Conservation (phyloP, 257 asterid genomes). For the Linaria vulgaris region DNA sequence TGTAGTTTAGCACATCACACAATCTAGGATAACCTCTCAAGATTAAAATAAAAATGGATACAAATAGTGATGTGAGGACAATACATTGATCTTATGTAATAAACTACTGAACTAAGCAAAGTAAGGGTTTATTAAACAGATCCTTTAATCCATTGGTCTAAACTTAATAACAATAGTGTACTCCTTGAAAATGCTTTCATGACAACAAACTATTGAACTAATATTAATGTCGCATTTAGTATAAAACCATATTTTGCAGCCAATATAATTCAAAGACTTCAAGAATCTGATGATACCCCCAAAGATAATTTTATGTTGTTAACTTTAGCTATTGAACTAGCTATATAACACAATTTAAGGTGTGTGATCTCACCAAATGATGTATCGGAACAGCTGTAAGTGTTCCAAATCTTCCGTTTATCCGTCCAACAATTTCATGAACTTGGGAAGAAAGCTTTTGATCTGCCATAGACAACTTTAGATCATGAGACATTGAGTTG, state of each 20-base stretch:
- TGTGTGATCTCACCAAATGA: slow-evolving; percentile 65
- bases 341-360: slow-evolving; percentile 21
- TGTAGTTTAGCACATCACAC: no score
- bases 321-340: neutral
- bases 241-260: neutral
- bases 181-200: neutral
- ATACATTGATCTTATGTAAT: neutral
- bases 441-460: slow-evolving; percentile 87
- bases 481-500: slow-evolving; percentile 4
- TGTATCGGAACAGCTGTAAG: slow-evolving; percentile 85
- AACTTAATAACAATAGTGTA: no score
- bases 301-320: neutral
- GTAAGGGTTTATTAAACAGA: no score
- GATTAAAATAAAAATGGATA: no score
- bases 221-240: neutral
- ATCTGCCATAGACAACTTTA: slow-evolving; percentile 46
- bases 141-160: no score
- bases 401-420: slow-evolving; percentile 90
- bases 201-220: neutral
- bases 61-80: neutral
- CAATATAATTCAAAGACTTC: neutral
- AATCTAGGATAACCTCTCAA: no score
- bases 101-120: neutral
- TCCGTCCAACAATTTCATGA: slow-evolving; percentile 97
- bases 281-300: neutral